Evolutionary conservation across 1,284 basidiomycete species (phyloP).

Genomic region (Ganoderma boninense): DNA sequence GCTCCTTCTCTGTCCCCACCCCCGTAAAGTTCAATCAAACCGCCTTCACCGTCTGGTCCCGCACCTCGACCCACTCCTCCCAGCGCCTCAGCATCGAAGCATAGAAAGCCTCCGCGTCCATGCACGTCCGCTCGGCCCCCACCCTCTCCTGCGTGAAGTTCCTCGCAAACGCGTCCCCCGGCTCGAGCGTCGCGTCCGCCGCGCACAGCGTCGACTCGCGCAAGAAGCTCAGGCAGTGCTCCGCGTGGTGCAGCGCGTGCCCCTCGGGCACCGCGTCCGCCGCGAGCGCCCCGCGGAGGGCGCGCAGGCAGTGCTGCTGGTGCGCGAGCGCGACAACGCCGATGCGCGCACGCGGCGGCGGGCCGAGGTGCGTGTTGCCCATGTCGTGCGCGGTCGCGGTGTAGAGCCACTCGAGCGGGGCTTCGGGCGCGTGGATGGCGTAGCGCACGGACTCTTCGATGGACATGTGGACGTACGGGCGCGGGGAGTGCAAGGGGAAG

Average conservation of each 20-base stretch:
- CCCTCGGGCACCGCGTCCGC: constrained; percentile 12
- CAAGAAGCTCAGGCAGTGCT: constrained; percentile 34
- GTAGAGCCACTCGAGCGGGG: constrained; percentile 40
- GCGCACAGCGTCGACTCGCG: constrained; percentile 47
- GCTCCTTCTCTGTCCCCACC: background rate
- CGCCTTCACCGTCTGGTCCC: background rate
- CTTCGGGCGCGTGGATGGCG: constrained; percentile 29
- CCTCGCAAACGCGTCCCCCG: constrained; percentile 32
- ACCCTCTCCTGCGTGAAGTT: constrained; percentile 27
- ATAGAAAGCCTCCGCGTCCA: constrained; percentile 18
- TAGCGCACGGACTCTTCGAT: constrained; percentile 35
- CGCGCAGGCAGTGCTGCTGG: constrained; percentile 49
- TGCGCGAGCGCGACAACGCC: constrained; percentile 48
- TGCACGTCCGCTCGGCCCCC: constrained; percentile 6
- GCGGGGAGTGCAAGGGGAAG: constrained; percentile 12
- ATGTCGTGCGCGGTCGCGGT: constrained; percentile 37
- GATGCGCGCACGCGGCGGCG: constrained; percentile 34
- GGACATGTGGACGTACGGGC: constrained; percentile 18
- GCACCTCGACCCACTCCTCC: constrained; percentile 11
- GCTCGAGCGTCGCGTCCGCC: constrained; percentile 48
- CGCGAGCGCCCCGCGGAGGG: constrained; percentile 24
- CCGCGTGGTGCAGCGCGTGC: constrained; percentile 15
- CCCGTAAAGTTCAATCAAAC: background rate
- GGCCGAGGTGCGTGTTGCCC: constrained; percentile 44
- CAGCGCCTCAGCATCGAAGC: constrained; percentile 13